phyloP scores from a whole-genome alignment of 495 filamentous ascomycete genomes.

The Penicillium taxi region DNA sequence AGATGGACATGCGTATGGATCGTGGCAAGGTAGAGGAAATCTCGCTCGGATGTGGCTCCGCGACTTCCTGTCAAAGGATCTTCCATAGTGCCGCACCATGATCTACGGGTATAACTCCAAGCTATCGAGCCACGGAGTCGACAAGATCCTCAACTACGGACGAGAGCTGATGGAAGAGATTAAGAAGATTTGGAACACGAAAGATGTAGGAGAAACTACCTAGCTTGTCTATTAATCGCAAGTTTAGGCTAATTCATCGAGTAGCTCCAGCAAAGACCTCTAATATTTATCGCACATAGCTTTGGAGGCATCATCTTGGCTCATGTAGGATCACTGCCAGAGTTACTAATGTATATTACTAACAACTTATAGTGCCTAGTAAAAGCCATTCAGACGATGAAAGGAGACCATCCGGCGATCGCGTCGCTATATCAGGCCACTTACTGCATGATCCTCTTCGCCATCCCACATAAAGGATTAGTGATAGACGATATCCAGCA shows the following conservation, averaged over 20 bases:
- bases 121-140: conserved; percentile 14
- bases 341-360: no score
- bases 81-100: conserved; percentile 21
- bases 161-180: conserved; percentile 18
- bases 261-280: conserved; percentile 13
- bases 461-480: conserved; percentile 25
- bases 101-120: conserved; percentile 34
- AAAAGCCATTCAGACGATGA: conserved; percentile 17
- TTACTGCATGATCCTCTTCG: conserved; percentile 29
- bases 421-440: conserved; percentile 24
- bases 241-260: conserved; percentile 1
- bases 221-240: neutral
- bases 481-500: conserved; percentile 23
- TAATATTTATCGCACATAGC: conserved; percentile 28
- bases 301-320: conserved; percentile 26
- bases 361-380: conserved; percentile 17
- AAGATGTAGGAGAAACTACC: conserved; percentile 5
- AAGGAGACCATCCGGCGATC: conserved; percentile 20
- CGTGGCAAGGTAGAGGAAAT: conserved; percentile 24
- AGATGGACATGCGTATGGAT: conserved; percentile 16
- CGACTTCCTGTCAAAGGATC: conserved; percentile 27
- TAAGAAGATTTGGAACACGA: conserved; percentile 11
- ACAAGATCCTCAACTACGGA: conserved; percentile 17
- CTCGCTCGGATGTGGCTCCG: conserved; percentile 29
- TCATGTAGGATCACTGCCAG: conserved; percentile 12